phyloP scores from a whole-genome alignment of 2,329 filamentous ascomycete genomes.

The Lasiodiplodia theobromae region DNA sequence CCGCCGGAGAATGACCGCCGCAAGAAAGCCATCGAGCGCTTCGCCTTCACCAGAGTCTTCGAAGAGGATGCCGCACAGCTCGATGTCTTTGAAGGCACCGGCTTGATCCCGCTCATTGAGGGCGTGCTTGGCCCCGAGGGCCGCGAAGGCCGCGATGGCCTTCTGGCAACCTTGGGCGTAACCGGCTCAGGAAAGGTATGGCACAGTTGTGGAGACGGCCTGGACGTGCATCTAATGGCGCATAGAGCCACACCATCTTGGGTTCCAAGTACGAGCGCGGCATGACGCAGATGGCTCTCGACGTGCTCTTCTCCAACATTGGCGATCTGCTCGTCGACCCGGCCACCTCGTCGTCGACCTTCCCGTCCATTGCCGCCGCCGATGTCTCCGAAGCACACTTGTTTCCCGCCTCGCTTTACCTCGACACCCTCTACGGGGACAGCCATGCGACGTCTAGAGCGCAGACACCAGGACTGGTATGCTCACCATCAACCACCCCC shows the following conservation, averaged over 20 bases:
- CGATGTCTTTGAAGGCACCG: slow-evolving; percentile 83
- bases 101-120: slow-evolving; percentile 76
- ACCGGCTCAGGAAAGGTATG: slow-evolving; percentile 93
- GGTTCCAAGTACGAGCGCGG: slow-evolving; percentile 87
- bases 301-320: slow-evolving; percentile 86
- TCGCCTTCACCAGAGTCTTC: slow-evolving; percentile 93
- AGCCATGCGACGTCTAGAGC: slow-evolving; percentile 47
- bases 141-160: slow-evolving; percentile 82
- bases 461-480: slow-evolving; percentile 27
- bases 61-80: slow-evolving; percentile 84
- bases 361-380: slow-evolving; percentile 76
- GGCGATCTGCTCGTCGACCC: slow-evolving; percentile 72
- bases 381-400: slow-evolving; percentile 84
- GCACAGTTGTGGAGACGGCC: neutral
- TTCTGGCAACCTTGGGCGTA: slow-evolving; percentile 90
- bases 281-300: slow-evolving; percentile 88
- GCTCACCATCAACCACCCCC: slow-evolving; percentile 14
- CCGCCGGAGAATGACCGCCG: slow-evolving; percentile 80
- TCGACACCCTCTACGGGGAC: slow-evolving; percentile 81
- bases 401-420: slow-evolving; percentile 74
- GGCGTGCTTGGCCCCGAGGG: slow-evolving; percentile 78
- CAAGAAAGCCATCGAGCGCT: slow-evolving; percentile 88
- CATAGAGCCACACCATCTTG: slow-evolving; percentile 91
- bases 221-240: neutral
- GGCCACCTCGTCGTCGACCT: slow-evolving; percentile 63